These are phyloP conservation scores for Collybiopsis luxurians DNA, from an alignment of 768 basidiomycete species.

Conservation along the genomic window DNA sequence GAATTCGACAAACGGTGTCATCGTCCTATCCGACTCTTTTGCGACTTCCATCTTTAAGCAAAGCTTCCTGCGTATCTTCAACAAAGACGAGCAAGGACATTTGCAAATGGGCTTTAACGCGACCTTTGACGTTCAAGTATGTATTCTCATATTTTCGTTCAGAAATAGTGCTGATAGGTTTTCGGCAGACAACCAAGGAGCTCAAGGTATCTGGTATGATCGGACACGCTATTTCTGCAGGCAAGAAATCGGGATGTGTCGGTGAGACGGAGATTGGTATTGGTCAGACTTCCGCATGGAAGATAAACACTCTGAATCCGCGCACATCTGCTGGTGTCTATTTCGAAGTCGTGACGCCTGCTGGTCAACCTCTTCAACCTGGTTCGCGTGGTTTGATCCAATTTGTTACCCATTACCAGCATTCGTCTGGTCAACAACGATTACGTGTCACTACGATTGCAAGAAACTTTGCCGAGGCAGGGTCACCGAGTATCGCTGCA, in stretches of 20 bases:
- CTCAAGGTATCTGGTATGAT: constrained; percentile 98
- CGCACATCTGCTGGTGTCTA: constrained; percentile 89
- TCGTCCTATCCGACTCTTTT: constrained; percentile 95
- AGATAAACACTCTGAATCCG: constrained; percentile 87
- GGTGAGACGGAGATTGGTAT: constrained; percentile 99
- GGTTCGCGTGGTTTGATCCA: constrained; percentile 94
- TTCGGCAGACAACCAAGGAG: constrained; percentile 89
- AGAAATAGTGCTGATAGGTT: not conserved
- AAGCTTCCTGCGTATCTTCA: constrained; percentile 89
- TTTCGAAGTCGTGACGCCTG: constrained; percentile 98
- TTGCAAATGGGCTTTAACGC: constrained; percentile 99
- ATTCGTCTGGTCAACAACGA: constrained; percentile 91
- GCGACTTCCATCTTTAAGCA: constrained; percentile 99
- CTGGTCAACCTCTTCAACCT: constrained; percentile 86
- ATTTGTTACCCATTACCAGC: constrained; percentile 98
- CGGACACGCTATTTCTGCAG: constrained; percentile 95
- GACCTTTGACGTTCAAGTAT: constrained; percentile 94
- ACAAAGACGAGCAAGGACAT: constrained; percentile 89
- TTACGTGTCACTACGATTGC: constrained; percentile 98
- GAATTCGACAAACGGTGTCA: constrained; percentile 95
- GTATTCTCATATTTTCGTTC: constrained; percentile 5
- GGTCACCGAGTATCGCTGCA: constrained; percentile 88
- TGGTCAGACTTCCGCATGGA: constrained; percentile 98
- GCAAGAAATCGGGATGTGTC: constrained; percentile 94
- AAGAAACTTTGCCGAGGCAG: constrained; percentile 95